Evolutionary conservation across 176 grass and related monocot species (phyloP).

Genomic region (Oryza meyeriana): DNA sequence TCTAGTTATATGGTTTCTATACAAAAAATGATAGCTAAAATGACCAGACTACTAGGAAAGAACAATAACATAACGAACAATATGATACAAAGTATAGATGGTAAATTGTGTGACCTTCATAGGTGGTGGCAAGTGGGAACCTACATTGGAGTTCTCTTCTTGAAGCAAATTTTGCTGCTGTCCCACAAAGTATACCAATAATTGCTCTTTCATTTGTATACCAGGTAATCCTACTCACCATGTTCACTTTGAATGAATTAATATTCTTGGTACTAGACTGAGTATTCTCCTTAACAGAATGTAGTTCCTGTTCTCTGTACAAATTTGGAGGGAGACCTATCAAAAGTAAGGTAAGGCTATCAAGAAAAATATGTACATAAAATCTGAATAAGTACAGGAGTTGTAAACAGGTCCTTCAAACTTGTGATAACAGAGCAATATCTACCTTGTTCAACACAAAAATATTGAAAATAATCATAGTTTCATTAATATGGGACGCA

Average conservation of each 20-base stretch:
- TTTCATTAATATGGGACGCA: background rate
- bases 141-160: constrained; percentile 83
- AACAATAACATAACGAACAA: background rate
- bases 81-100: constrained; percentile 14
- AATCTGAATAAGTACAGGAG: background rate
- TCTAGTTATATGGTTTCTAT: background rate
- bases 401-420: background rate
- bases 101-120: constrained; percentile 9
- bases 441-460: background rate
- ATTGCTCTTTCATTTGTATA: constrained; percentile 95
- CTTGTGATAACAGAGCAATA: constrained; percentile 4
- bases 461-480: background rate
- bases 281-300: constrained; percentile 66
- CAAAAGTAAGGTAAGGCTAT: constrained; percentile 75
- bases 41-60: constrained; percentile 10
- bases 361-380: background rate
- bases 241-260: constrained; percentile 4
- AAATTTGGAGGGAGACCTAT: constrained; percentile 84
- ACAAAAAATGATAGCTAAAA: constrained; percentile 10
- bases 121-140: constrained; percentile 69
- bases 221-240: constrained; percentile 53
- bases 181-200: constrained; percentile 91
- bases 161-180: constrained; percentile 64
- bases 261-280: constrained; percentile 21
- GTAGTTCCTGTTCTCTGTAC: constrained; percentile 92